These are phyloP conservation scores for Prinsepia uniflora DNA, from an alignment of 306 rosid genomes.

Conservation along the genomic window DNA sequence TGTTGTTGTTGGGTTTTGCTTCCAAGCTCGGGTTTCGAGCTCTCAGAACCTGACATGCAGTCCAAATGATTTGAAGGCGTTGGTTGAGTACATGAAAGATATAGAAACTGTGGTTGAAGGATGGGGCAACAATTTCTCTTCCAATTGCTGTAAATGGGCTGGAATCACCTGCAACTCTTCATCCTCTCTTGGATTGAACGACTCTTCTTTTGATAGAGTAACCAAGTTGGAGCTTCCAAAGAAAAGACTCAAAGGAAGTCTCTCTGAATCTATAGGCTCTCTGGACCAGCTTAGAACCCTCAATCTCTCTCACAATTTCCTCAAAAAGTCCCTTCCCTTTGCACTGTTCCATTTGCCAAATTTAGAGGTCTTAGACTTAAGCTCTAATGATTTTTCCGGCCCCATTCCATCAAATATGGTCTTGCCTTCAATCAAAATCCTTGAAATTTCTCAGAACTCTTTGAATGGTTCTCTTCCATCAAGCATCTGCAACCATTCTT, in stretches of 20 bases:
- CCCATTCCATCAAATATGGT: slow-evolving; percentile 15
- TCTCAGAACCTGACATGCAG: slow-evolving; percentile 33
- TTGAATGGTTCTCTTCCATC: slow-evolving; percentile 34
- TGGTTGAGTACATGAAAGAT: slow-evolving; percentile 22
- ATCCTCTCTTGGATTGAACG: slow-evolving; percentile 16
- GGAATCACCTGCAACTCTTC: slow-evolving; percentile 38
- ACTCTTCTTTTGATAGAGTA: slow-evolving; percentile 23
- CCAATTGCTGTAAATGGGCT: slow-evolving; percentile 40
- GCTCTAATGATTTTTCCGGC: slow-evolving; percentile 34
- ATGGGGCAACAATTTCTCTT: slow-evolving; percentile 26
- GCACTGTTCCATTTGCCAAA: slow-evolving; percentile 31
- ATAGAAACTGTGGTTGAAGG: slow-evolving; percentile 4
- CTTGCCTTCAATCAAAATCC: slow-evolving; percentile 28
- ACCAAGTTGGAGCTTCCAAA: slow-evolving; percentile 31
- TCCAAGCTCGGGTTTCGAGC: slow-evolving; percentile 8
- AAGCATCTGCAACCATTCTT: slow-evolving; percentile 26
- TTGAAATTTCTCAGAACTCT: slow-evolving; percentile 37
- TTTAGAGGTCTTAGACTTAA: slow-evolving; percentile 35
- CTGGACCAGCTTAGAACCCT: slow-evolving; percentile 38
- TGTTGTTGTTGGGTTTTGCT: slow-evolving; percentile 24
- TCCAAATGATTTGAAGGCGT: slow-evolving; percentile 22
- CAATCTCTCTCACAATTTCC: slow-evolving; percentile 40
- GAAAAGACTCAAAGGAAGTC: slow-evolving; percentile 25
- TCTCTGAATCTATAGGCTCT: slow-evolving; percentile 32
- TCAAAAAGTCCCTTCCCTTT: slow-evolving; percentile 28